These are phyloP conservation scores for Tetrapyrgos nigripes DNA, from an alignment of 1,284 basidiomycete species.

Conservation along the genomic window DNA sequence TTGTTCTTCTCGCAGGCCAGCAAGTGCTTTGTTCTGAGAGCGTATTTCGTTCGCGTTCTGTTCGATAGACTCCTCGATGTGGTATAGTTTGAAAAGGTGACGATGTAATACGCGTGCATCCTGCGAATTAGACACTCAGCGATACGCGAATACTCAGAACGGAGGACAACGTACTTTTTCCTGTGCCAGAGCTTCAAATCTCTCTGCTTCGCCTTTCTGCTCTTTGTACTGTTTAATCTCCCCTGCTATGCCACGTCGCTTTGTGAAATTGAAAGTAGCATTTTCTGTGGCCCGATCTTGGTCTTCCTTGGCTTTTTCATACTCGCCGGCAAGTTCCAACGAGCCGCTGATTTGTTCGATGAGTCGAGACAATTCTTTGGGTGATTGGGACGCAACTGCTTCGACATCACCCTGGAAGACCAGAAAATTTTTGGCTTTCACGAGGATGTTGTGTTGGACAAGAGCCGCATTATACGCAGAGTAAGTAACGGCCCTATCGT, in stretches of 20 bases:
- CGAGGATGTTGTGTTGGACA: slow-evolving; percentile 91
- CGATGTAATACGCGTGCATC: slow-evolving; percentile 85
- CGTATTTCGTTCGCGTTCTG: slow-evolving; percentile 74
- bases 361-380: slow-evolving; percentile 87
- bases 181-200: slow-evolving; percentile 81
- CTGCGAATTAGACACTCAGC: slow-evolving; percentile 42
- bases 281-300: slow-evolving; percentile 93
- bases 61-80: slow-evolving; percentile 86
- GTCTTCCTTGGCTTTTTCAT: slow-evolving; percentile 87
- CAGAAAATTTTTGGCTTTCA: slow-evolving; percentile 99
- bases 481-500: slow-evolving; percentile 81
- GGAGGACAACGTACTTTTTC: slow-evolving; percentile 61
- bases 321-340: slow-evolving; percentile 87
- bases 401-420: slow-evolving; percentile 99
- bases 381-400: slow-evolving; percentile 94
- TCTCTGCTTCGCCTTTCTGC: slow-evolving; percentile 93
- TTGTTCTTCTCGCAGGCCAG: slow-evolving; percentile 73
- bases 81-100: slow-evolving; percentile 89
- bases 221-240: slow-evolving; percentile 99
- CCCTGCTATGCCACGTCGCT: slow-evolving; percentile 90
- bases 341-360: slow-evolving; percentile 97
- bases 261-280: slow-evolving; percentile 93
- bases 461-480: slow-evolving; percentile 87
- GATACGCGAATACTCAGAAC: slow-evolving; percentile 9
- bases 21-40: slow-evolving; percentile 73